phyloP scores from a whole-genome alignment of 2,329 filamentous ascomycete species.

The Tolypocladium sp. region DNA sequence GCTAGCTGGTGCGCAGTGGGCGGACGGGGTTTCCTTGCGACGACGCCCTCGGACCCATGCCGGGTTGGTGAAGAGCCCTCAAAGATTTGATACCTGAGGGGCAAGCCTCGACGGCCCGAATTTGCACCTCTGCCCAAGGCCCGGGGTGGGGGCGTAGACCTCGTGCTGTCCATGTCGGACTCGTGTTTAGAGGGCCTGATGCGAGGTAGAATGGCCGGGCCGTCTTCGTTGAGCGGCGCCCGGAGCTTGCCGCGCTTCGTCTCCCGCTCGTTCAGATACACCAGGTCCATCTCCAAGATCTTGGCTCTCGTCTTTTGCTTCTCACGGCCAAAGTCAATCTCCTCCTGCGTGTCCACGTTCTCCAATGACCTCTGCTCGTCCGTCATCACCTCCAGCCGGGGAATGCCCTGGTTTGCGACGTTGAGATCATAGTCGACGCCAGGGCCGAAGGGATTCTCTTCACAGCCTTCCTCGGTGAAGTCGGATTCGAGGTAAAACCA shows the following conservation, averaged over 20 bases:
- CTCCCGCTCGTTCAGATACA: conserved; percentile 53
- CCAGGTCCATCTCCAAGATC: conserved; percentile 68
- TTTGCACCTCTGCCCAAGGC: conserved; percentile 14
- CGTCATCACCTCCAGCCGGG: conserved; percentile 55
- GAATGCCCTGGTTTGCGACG: conserved; percentile 61
- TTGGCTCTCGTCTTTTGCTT: conserved; percentile 68
- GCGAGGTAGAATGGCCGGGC: conserved; percentile 50
- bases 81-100: conserved; percentile 51
- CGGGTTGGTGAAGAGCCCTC: conserved; percentile 53
- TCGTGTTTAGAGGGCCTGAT: conserved; percentile 55
- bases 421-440: conserved; percentile 57
- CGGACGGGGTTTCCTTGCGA: conserved; percentile 57
- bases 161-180: conserved; percentile 34
- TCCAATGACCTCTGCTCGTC: conserved; percentile 57
- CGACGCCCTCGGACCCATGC: conserved; percentile 44
- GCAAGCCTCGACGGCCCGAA: conserved; percentile 12
- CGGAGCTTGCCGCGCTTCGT: conserved; percentile 42
- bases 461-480: conserved; percentile 78
- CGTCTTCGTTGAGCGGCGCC: conserved; percentile 37
- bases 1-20: conserved; percentile 76
- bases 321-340: conserved; percentile 59
- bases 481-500: conserved; percentile 99
- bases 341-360: conserved; percentile 65
- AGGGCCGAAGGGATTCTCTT: conserved; percentile 81
- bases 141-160: conserved; percentile 32